Evolutionary conservation across 495 filamentous ascomycete species (phyloP).

Genomic region (Viridothelium virens): DNA sequence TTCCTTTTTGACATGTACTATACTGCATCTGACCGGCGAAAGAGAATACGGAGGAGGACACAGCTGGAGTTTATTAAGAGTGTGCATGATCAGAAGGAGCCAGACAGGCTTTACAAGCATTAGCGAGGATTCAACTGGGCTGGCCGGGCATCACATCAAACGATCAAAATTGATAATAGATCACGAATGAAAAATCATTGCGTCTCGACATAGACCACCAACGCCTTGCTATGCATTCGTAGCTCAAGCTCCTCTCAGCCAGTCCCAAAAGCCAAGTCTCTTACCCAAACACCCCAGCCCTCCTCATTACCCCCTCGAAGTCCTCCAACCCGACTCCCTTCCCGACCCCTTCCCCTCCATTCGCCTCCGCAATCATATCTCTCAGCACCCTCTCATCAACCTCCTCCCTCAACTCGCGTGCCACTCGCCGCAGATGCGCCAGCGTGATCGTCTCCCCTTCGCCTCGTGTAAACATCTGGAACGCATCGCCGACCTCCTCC

Average conservation of each 20-base stretch:
- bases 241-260: not conserved
- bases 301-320: constrained; percentile 29
- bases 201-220: not conserved
- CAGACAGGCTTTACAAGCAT: not conserved
- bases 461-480: constrained; percentile 61
- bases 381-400: constrained; percentile 70
- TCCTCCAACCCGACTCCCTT: constrained; percentile 60
- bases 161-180: not conserved
- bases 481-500: constrained; percentile 72
- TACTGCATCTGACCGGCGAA: not conserved
- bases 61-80: not conserved
- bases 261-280: not conserved
- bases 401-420: constrained; percentile 70
- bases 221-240: constrained; percentile 3
- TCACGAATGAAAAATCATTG: not conserved
- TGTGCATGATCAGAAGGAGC: not conserved
- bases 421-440: constrained; percentile 66
- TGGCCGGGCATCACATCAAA: not conserved
- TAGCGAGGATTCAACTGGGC: not conserved
- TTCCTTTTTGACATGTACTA: not conserved
- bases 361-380: constrained; percentile 90
- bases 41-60: not conserved
- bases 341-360: constrained; percentile 63
- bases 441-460: constrained; percentile 57
- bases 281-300: constrained; percentile 28